Percentiles rank a stretch among this genome's conserved stretches.
phyloP scores from a whole-genome alignment of 129 eudicot genomes.

The Silybum marianum region DNA sequence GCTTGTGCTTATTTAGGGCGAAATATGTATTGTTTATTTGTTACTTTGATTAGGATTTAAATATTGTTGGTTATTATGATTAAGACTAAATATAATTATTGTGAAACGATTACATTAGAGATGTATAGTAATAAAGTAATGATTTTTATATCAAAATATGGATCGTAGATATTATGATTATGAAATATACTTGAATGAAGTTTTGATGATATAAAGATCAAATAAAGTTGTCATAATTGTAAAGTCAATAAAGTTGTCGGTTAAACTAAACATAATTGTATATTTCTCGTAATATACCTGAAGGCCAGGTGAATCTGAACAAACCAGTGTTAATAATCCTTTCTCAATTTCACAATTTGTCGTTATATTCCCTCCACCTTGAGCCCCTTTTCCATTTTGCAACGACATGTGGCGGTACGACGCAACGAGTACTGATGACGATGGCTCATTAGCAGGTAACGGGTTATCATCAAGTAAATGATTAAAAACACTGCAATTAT shows the following conservation, averaged over 20 bases:
- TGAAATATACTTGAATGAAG: too few relatives aligned
- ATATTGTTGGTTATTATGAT: neutral
- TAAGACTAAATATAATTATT: neutral
- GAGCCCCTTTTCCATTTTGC: slow-evolving; percentile 71
- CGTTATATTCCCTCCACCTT: slow-evolving; percentile 66
- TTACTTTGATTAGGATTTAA: neutral
- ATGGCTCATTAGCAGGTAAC: slow-evolving; percentile 77
- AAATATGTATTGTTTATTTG: too few relatives aligned
- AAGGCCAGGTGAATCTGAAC: slow-evolving; percentile 80
- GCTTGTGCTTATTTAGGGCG: neutral
- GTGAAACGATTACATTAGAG: neutral
- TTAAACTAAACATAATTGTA: too few relatives aligned
- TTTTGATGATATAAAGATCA: neutral
- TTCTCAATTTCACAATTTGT: slow-evolving; percentile 71
- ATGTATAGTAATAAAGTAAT: too few relatives aligned
- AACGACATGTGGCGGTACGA: slow-evolving; percentile 49
- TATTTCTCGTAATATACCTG: slow-evolving; percentile 49
- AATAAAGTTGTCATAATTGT: neutral
- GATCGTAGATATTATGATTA: neutral
- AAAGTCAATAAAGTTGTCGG: neutral
- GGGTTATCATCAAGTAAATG: slow-evolving; percentile 93
- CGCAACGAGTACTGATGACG: slow-evolving; percentile 92
- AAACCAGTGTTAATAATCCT: slow-evolving; percentile 78
- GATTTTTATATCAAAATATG: neutral
- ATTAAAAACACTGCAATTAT: slow-evolving; percentile 68